Base-by-base conservation (phyloP, 2,329 filamentous ascomycete genomes). In the Corniculantispora saksenae region DNA sequence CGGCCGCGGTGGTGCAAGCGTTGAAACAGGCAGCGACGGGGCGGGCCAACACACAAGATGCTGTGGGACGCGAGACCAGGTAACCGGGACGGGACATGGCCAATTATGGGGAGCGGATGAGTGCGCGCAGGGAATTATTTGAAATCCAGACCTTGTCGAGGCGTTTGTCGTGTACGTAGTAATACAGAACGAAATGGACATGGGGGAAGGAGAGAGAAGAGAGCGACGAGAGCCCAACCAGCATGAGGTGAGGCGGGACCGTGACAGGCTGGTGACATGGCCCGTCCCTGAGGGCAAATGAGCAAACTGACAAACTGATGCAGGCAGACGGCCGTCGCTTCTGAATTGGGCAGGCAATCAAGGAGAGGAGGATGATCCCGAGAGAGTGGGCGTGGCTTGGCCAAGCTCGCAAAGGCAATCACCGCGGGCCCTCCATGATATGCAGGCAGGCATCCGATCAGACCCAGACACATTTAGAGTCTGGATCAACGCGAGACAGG, bases 391-490 rank as follows among this genome's bases (percentile, higher is more conserved):
- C 19, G 27, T 48, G 56, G 43, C 43, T 35, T 35, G 27, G 40
- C 12, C 15, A 19, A 25, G 12, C 10, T 45, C 29, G 10, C 4
- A 21, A 21, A 25, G 56, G 17, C 19, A 35, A 57, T 45, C 35
- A 57, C 15, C 29, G 15, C 27, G n/a, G 57, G 45, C 10, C 29
- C 3, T 10, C 32, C 10, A 48, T 19, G 45, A 50, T 60, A 38
- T 60, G 57, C 57, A 54, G 47, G n/a, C 58, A 23, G 47, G n/a
- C 58, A 23, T 61, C 48, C 35, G 59, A 61, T 61, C 59, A 61
- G 35, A 45, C 29, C n/a, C n/a, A n/a, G n/a, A n/a, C n/a, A n/a
- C n/a, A n/a, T n/a, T n/a, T n/a, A n/a, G n/a, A 15, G 6, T 35
- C 29, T 50, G 57, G 29, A 60, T 60, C 29, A 51, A 57, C 3